Conservation (phyloP, 2,329 filamentous ascomycete genomes). For the Paraphaeosphaeria minitans region DNA sequence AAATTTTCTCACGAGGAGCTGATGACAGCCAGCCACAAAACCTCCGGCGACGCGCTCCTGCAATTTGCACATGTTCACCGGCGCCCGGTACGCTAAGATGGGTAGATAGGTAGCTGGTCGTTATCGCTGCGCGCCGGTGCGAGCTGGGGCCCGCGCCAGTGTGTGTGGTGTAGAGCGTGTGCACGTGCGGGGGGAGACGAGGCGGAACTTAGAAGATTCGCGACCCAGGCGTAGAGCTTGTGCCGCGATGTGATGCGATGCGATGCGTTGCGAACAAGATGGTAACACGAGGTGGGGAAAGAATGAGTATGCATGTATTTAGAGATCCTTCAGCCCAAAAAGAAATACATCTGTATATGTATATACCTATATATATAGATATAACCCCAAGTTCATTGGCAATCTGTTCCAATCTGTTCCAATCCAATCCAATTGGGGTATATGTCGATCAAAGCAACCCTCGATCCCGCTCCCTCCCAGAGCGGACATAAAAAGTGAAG, state of each 20-base stretch:
- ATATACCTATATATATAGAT: too few species aligned
- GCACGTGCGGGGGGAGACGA: neutral
- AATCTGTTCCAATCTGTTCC: slow-evolving; percentile 6
- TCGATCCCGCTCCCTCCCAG: neutral
- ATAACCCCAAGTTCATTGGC: neutral
- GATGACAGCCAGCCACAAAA: neutral
- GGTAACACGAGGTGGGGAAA: neutral
- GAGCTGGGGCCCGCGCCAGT: neutral
- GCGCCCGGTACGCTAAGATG: slow-evolving; percentile 1
- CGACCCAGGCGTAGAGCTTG: neutral
- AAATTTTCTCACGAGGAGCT: neutral
- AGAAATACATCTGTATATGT: slow-evolving; percentile 1
- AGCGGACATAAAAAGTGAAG: neutral
- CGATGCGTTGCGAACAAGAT: too few species aligned
- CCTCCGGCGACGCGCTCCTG: neutral
- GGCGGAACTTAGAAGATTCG: neutral
- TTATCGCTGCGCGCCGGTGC: neutral
- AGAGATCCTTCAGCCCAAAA: neutral
- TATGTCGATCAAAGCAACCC: slow-evolving; percentile 5
- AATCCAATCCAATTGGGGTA: slow-evolving; percentile 10
- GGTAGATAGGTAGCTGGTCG: too few species aligned
- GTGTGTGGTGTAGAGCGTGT: neutral
- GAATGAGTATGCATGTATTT: neutral
- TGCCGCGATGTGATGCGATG: neutral
- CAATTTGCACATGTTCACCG: neutral